A percentile compares a stretch with the other conserved stretches of the same genome.
Evolutionary conservation across 495 filamentous ascomycete genomes (phyloP).

Genomic region (Talaromyces proteolyticus): DNA sequence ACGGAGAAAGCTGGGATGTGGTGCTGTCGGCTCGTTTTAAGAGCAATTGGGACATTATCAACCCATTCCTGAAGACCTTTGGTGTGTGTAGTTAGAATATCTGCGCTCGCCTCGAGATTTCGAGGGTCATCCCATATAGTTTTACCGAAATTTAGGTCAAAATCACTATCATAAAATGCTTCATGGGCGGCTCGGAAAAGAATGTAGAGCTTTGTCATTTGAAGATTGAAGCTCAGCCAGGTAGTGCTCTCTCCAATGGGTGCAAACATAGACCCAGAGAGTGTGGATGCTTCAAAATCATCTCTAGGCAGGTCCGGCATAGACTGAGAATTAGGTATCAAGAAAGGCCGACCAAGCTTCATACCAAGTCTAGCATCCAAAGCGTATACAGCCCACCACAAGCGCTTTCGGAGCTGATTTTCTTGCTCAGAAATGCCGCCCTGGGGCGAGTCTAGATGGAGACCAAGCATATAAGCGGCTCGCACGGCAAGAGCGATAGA

Average conservation of each 20-base stretch:
- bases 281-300: slow-evolving; percentile 21
- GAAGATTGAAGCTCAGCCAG: slow-evolving; percentile 32
- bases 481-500: slow-evolving; percentile 34
- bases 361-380: slow-evolving; percentile 42
- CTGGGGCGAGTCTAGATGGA: slow-evolving; percentile 41
- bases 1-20: slow-evolving; percentile 34
- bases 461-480: slow-evolving; percentile 43
- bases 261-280: slow-evolving; percentile 31
- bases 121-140: slow-evolving; percentile 18
- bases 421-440: slow-evolving; percentile 23
- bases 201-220: slow-evolving; percentile 31
- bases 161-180: slow-evolving; percentile 23
- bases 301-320: slow-evolving; percentile 35
- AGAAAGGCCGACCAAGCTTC: slow-evolving; percentile 47
- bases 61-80: slow-evolving; percentile 26
- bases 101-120: slow-evolving; percentile 12
- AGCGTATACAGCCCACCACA: slow-evolving; percentile 48
- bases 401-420: slow-evolving; percentile 35
- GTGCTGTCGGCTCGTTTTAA: slow-evolving; percentile 29
- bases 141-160: slow-evolving; percentile 9
- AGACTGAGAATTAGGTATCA: slow-evolving; percentile 20
- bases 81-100: slow-evolving; percentile 19
- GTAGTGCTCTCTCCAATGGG: slow-evolving; percentile 29
- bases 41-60: slow-evolving; percentile 26
- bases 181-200: slow-evolving; percentile 29